Base-by-base conservation (phyloP, 192 early-diverging fungal species). In the Pilobolus umbonatus region DNA sequence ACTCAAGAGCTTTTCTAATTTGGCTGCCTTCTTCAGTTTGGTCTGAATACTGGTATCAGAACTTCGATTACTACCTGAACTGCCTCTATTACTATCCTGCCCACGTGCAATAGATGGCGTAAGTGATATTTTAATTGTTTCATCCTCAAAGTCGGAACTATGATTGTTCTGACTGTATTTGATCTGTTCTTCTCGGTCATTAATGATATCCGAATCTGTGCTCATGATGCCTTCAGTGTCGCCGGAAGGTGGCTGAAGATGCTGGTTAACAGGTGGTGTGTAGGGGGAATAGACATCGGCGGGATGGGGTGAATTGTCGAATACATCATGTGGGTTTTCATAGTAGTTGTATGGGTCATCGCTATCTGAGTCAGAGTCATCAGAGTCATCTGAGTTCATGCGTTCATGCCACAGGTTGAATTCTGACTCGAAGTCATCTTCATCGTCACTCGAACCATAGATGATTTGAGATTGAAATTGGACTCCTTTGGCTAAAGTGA, bases 101-200 rank as follows among this genome's bases (percentile, higher is more conserved):
- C 71, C 72, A 30, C 71, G 72, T 19, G 78, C 78, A 55, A 76
- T 74, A 3, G 69, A 64, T 0, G 78, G 78, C 11, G 78, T 80
- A 12, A 80, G 61, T 2, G 78, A 80, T 21, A 80, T 75, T 56
- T 76, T 76, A 40, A 75, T 75, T 0, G 77, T 75, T 52, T 79
- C 77, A 29, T 62, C 57, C 21, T 59, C 57, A 10, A 54, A 34
- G 10, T 17, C 50, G 19, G 49, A 22, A 21, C 56, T 48, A 38
- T 65, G 19, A 24, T 24, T 36, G 31, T 17, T 42, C 15, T n/a
- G 56, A 49, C 12, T 49, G 29, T 49, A 28, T 28, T 49, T 49
- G 29, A 15, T 28, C 29, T 28, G 15, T n/a, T 49, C 59, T 35
- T 36, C 40, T 17, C 26, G 17, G 25, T 57, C 42, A 45, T 45